Percentiles rank a stretch among this genome's conserved stretches.
Conservation (phyloP, 371 early-diverging fungal genomes). For the Saksenaea vasiformis region DNA sequence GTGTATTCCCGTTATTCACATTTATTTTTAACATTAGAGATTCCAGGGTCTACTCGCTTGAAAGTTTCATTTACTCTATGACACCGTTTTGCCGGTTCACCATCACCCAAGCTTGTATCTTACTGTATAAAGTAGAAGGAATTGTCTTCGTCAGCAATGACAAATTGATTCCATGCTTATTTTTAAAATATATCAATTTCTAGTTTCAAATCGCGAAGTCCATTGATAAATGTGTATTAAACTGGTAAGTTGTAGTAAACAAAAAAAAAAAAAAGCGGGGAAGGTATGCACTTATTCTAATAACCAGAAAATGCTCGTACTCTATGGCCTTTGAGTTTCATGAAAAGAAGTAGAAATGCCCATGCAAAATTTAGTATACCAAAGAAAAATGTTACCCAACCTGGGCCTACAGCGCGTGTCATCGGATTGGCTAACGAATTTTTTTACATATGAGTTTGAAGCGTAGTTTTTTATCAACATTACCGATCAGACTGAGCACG, state of each 20-base stretch:
- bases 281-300: slow-evolving; percentile 14
- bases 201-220: neutral
- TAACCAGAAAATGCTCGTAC: slow-evolving; percentile 37
- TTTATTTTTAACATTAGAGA: too few species aligned
- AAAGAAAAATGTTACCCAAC: slow-evolving; percentile 38
- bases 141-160: too few species aligned
- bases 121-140: too few species aligned
- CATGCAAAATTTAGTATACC: slow-evolving; percentile 47
- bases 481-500: slow-evolving; percentile 54
- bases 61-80: too few species aligned
- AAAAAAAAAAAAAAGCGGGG: too few species aligned
- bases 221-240: too few species aligned
- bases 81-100: too few species aligned
- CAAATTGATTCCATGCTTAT: neutral
- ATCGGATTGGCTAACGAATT: slow-evolving; percentile 41
- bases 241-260: neutral
- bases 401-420: slow-evolving; percentile 45
- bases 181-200: slow-evolving; percentile 3
- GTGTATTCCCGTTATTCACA: too few species aligned
- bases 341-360: slow-evolving; percentile 41
- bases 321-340: slow-evolving; percentile 34
- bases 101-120: too few species aligned
- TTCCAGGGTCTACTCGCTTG: too few species aligned
- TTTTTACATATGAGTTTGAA: neutral
- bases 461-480: neutral